phyloP scores from a whole-genome alignment of 164 flowering plant genomes.

The Annona cherimola region DNA sequence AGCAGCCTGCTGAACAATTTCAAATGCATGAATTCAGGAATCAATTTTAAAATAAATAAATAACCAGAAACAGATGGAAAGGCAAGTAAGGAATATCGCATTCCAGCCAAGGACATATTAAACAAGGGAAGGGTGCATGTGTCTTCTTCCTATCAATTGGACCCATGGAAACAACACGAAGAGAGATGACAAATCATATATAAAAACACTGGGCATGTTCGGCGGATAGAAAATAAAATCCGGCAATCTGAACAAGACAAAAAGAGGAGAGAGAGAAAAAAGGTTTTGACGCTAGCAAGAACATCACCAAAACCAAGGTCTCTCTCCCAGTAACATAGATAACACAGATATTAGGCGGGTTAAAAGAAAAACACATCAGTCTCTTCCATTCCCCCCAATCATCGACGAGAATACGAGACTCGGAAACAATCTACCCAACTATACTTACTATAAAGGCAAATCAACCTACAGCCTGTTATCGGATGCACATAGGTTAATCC shows the following conservation, averaged over 20 bases:
- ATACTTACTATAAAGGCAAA: background rate
- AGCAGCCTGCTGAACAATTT: slow-evolving; percentile 34
- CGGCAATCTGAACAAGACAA: background rate
- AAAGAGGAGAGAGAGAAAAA: background rate
- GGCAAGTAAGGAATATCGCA: background rate
- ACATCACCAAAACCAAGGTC: background rate
- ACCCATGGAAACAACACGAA: background rate
- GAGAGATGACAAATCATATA: background rate
- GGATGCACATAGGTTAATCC: background rate
- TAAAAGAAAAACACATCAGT: background rate
- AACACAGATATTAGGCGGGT: background rate
- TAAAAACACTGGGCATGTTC: background rate
- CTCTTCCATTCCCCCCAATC: background rate
- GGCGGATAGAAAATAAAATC: background rate
- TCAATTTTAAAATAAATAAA: background rate
- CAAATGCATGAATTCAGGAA: slow-evolving; percentile 10
- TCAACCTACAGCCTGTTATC: background rate
- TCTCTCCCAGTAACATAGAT: background rate
- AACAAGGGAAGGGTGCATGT: background rate
- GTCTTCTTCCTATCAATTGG: background rate
- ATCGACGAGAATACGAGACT: background rate
- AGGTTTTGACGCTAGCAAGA: background rate
- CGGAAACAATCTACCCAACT: background rate
- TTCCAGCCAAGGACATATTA: background rate
- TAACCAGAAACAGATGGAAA: background rate